phyloP scores from a whole-genome alignment of 2,329 filamentous ascomycete species.

The Venturia effusa region DNA sequence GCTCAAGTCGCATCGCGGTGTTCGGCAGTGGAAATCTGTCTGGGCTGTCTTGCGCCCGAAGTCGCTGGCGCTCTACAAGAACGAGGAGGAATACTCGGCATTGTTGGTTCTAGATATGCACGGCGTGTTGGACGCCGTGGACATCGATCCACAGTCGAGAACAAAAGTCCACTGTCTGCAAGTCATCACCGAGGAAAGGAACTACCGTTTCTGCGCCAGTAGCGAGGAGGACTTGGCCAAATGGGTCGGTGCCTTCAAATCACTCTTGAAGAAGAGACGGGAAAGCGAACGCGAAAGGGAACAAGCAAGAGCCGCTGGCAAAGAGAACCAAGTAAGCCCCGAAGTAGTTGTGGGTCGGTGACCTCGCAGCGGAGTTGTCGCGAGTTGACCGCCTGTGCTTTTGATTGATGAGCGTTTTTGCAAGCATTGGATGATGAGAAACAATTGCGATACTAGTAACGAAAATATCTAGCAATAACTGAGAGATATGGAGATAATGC shows the following conservation, averaged over 20 bases:
- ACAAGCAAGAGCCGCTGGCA: not conserved
- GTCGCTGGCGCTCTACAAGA: constrained; percentile 84
- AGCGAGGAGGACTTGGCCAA: constrained; percentile 75
- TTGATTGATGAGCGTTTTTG: not conserved
- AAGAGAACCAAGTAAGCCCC: not conserved
- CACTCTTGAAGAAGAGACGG: constrained; percentile 60
- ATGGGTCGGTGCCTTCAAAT: constrained; percentile 87
- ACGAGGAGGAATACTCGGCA: constrained; percentile 80
- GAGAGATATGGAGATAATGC: not conserved
- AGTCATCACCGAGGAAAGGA: constrained; percentile 80
- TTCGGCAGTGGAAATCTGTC: constrained; percentile 87
- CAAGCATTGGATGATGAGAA: not conserved
- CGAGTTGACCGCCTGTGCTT: not conserved
- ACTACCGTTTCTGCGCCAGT: constrained; percentile 44
- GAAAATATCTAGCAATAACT: not conserved
- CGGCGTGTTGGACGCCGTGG: constrained; percentile 78
- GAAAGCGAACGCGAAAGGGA: constrained; percentile 19
- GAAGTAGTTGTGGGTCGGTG: not conserved
- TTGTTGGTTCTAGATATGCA: constrained; percentile 69
- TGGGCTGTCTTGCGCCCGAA: constrained; percentile 86
- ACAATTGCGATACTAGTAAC: not conserved
- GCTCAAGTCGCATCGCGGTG: constrained; percentile 69
- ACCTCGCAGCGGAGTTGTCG: not conserved
- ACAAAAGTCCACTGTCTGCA: constrained; percentile 84
- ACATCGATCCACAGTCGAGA: constrained; percentile 77